These are phyloP conservation scores for Entomortierella chlamydospora DNA, from an alignment of 192 early-diverging fungal species.

Conservation along the genomic window DNA sequence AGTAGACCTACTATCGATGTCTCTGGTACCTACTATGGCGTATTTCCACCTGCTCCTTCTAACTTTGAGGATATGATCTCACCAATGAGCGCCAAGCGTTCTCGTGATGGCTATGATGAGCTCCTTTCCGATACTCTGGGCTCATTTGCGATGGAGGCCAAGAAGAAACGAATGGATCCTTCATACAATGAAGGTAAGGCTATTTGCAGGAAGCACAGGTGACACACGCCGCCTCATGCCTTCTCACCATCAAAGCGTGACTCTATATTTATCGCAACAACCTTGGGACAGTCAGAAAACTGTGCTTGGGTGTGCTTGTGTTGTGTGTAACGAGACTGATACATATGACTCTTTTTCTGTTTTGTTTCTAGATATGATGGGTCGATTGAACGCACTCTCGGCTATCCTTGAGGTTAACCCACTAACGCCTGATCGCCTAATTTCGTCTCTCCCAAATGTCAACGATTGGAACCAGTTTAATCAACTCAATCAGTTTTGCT, in stretches of 20 bases:
- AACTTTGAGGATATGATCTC: conserved; percentile 31
- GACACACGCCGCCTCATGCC: conserved; percentile 4
- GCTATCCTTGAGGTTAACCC: conserved; percentile 41
- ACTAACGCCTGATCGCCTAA: conserved; percentile 29
- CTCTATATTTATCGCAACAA: conserved; percentile 1
- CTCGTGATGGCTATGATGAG: conserved; percentile 40
- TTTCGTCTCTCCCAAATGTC: conserved; percentile 28
- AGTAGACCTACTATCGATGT: conserved; percentile 32
- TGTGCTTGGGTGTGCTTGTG: not conserved
- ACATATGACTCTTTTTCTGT: not conserved
- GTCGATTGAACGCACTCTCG: conserved; percentile 43
- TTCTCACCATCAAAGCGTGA: conserved; percentile 8
- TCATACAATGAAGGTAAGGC: conserved; percentile 52
- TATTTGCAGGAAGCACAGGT: not conserved
- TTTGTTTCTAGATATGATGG: conserved; percentile 56
- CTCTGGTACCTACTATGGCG: conserved; percentile 32
- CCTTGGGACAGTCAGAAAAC: not conserved
- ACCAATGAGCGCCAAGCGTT: conserved; percentile 36
- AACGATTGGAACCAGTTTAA: conserved; percentile 44
- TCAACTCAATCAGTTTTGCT: conserved; percentile 46
- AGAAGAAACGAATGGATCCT: conserved; percentile 54
- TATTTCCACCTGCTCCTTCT: conserved; percentile 1
- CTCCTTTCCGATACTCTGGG: conserved; percentile 48
- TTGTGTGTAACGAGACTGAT: conserved; percentile 17
- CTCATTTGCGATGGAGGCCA: conserved; percentile 46